Evolutionary conservation across 441 rosid species (phyloP).

Genomic region (Gossypium laxum): DNA sequence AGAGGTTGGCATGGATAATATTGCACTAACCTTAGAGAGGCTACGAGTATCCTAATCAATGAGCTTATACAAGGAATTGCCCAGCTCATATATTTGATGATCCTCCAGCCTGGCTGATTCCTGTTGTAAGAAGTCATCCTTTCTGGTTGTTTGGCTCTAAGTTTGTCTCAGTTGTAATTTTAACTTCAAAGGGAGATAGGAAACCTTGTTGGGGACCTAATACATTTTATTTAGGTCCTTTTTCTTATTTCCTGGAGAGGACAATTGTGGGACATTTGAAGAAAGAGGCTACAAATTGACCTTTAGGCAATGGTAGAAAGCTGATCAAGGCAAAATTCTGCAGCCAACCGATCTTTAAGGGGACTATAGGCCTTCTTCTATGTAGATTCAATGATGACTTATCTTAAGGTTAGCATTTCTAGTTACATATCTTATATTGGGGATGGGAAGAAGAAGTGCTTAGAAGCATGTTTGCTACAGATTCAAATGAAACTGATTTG

Average conservation of each 20-base stretch:
- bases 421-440: neutral
- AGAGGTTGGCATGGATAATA: neutral
- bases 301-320: neutral
- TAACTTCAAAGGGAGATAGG: neutral
- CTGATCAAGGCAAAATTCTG: neutral
- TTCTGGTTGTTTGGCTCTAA: neutral
- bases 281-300: neutral
- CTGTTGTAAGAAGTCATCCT: neutral
- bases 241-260: neutral
- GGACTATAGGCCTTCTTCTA: neutral
- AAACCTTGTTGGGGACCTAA: neutral
- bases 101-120: neutral
- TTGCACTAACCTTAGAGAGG: neutral
- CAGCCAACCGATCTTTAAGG: neutral
- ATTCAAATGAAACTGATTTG: neutral
- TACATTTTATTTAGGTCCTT: neutral
- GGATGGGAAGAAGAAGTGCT: neutral
- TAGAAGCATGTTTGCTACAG: neutral
- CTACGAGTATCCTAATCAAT: neutral
- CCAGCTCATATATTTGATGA: neutral
- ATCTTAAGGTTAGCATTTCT: neutral
- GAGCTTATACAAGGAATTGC: neutral
- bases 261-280: neutral
- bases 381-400: neutral
- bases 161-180: neutral